Evolutionary conservation across 1,284 basidiomycete genomes (phyloP).

Genomic region (Malassezia dermatis): DNA sequence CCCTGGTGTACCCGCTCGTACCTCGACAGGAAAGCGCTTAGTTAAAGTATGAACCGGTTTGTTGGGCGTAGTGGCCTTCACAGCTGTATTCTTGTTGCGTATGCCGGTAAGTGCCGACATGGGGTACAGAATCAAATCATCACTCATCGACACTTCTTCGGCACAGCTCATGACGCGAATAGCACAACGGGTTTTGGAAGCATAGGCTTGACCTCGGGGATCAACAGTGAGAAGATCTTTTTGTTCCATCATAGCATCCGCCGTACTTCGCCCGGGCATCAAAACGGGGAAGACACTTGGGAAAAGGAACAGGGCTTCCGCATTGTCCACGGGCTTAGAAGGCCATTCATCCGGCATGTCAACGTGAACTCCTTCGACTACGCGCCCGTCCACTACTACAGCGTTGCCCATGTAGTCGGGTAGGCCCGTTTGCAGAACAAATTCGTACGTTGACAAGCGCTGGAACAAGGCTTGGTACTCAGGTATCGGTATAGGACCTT

Average conservation of each 20-base stretch:
- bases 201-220: neutral
- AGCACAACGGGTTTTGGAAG: neutral
- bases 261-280: neutral
- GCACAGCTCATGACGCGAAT: neutral
- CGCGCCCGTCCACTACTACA: neutral
- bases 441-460: slow-evolving; percentile 16
- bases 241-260: neutral
- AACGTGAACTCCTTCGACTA: neutral
- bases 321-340: neutral
- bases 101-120: neutral
- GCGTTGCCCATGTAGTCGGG: slow-evolving; percentile 16
- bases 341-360: slow-evolving; percentile 1
- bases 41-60: neutral
- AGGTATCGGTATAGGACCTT: neutral
- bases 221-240: neutral
- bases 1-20: slow-evolving; percentile 28
- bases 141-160: neutral
- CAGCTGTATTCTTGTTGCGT: neutral
- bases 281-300: slow-evolving; percentile 1
- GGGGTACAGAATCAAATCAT: slow-evolving; percentile 2
- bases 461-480: slow-evolving; percentile 17
- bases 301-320: neutral
- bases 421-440: slow-evolving; percentile 11
- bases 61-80: neutral
- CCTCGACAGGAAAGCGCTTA: slow-evolving; percentile 6